A percentile compares a stretch with the other conserved stretches of the same genome.
Evolutionary conservation across 163 green algal genomes (phyloP).

Genomic region (Picocystis sp.): DNA sequence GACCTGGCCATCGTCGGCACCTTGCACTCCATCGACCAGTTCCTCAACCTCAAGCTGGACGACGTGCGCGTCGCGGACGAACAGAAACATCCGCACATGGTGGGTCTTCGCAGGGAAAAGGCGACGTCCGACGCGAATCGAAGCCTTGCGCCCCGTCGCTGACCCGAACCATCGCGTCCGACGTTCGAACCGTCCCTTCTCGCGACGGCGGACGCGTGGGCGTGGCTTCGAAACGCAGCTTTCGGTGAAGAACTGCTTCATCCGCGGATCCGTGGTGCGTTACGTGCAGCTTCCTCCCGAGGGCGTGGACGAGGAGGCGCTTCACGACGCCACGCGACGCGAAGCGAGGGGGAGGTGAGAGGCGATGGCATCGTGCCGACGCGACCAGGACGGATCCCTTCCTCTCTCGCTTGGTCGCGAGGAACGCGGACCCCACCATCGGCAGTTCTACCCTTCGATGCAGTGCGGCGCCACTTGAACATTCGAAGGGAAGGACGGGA

Average conservation of each 20-base stretch:
- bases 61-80: constrained; percentile 74
- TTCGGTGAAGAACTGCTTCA: constrained; percentile 94
- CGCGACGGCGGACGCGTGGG: neutral
- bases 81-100: constrained; percentile 92
- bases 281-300: constrained; percentile 84
- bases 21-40: constrained; percentile 97
- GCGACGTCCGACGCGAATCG: neutral
- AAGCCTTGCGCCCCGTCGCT: neutral
- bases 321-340: constrained; percentile 91
- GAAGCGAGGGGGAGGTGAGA: constrained; percentile 48
- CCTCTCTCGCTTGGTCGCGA: too few species aligned
- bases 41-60: constrained; percentile 96
- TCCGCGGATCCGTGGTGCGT: constrained; percentile 88
- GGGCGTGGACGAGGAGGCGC: constrained; percentile 85
- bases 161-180: neutral
- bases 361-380: too few species aligned
- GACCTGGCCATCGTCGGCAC: constrained; percentile 83
- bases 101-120: constrained; percentile 9
- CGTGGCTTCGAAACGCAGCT: constrained; percentile 31
- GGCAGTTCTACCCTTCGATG: too few species aligned
- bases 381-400: too few species aligned
- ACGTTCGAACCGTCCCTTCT: neutral
- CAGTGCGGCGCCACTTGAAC: too few species aligned
- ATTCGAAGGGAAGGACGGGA: too few species aligned
- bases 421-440: too few species aligned